Conservation (phyloP, 345 rosid species). For the Corymbia maculata region DNA sequence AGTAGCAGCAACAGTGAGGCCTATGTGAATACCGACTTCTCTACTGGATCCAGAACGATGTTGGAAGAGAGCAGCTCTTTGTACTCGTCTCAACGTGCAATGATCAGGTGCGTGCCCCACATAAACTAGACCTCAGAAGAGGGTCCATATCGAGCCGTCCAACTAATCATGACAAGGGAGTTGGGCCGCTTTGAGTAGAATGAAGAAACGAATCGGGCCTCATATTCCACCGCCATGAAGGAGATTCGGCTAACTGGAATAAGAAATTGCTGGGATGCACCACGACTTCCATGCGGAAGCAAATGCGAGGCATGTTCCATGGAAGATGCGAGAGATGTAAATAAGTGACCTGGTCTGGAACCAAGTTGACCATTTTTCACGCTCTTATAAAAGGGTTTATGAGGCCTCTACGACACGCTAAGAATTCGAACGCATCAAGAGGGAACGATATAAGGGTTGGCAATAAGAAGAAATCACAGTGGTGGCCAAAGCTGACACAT, state of each 20-base stretch:
- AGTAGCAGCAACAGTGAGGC: background rate
- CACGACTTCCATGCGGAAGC: background rate
- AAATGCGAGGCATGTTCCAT: conserved; percentile 2
- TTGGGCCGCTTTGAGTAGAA: conserved; percentile 31
- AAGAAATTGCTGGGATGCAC: background rate
- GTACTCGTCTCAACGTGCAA: background rate
- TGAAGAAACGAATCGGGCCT: conserved; percentile 45
- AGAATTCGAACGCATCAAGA: conserved; percentile 20
- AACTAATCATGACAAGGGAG: conserved; percentile 3
- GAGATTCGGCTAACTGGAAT: background rate
- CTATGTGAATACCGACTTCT: background rate
- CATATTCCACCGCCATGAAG: conserved; percentile 28
- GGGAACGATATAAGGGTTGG: background rate
- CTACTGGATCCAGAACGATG: background rate
- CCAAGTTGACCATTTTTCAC: conserved; percentile 30
- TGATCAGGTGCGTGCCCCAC: background rate
- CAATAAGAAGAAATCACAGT: conserved; percentile 12
- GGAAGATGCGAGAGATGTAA: background rate
- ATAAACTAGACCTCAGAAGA: background rate
- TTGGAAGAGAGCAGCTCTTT: conserved; percentile 4
- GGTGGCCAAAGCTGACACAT: conserved; percentile 30
- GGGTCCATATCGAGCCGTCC: background rate
- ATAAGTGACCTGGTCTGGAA: background rate
- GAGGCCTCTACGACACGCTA: conserved; percentile 27
- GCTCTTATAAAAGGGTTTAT: conserved; percentile 35